Evolutionary conservation across 164 flowering plant genomes (phyloP).

Genomic region (Malania oleifera): DNA sequence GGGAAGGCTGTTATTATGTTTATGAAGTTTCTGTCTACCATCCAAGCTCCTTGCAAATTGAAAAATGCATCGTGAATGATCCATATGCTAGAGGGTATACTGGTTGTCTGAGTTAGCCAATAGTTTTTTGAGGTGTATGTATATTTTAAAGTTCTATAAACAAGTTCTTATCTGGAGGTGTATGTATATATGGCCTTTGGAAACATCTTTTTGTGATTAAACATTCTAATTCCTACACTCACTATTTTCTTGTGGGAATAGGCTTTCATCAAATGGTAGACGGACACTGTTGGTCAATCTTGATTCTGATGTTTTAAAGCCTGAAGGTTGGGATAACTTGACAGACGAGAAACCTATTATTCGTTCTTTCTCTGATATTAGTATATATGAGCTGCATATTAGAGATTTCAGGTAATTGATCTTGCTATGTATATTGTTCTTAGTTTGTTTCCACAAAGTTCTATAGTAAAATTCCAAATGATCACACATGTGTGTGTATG

Average conservation of each 20-base stretch:
- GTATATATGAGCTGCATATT: slow-evolving; percentile 90
- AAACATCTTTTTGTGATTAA: neutral
- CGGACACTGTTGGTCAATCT: slow-evolving; percentile 72
- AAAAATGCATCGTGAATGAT: slow-evolving; percentile 76
- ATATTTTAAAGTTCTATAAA: neutral
- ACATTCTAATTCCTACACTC: neutral
- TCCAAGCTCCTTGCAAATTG: slow-evolving; percentile 62
- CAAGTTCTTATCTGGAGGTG: neutral
- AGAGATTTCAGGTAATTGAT: slow-evolving; percentile 80
- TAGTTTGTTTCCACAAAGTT: neutral
- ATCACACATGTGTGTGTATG: no score
- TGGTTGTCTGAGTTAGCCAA: slow-evolving; percentile 11
- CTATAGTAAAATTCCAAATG: no score
- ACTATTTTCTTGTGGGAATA: slow-evolving; percentile 24
- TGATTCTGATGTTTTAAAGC: slow-evolving; percentile 54
- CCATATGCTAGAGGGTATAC: slow-evolving; percentile 97
- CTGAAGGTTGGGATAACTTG: slow-evolving; percentile 78
- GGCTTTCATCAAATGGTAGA: slow-evolving; percentile 75
- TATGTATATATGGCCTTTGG: neutral
- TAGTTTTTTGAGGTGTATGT: slow-evolving; percentile 4
- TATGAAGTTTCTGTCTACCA: slow-evolving; percentile 86
- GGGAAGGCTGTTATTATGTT: slow-evolving; percentile 89
- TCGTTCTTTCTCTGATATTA: slow-evolving; percentile 68
- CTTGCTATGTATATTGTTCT: neutral
- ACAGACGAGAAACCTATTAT: slow-evolving; percentile 72